Base-by-base conservation (phyloP, 768 basidiomycete genomes). In the Tylopilus sp. region DNA sequence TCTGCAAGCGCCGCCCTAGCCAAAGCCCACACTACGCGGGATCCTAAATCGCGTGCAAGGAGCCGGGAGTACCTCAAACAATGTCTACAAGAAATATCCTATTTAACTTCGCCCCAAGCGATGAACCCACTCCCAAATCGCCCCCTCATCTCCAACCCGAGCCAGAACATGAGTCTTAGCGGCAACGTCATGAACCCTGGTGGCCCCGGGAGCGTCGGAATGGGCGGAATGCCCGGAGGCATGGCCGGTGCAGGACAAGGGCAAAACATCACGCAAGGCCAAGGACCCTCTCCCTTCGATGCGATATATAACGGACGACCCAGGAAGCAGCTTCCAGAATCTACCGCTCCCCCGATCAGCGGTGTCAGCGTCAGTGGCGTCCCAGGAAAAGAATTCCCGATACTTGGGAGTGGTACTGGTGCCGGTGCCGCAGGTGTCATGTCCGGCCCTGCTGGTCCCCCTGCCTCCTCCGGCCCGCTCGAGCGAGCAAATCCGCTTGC, bases 41-140 rank as follows among this genome's bases (percentile, higher is more conserved):
- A 98, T 72, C 93, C 93, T n/a, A 96, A 97, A 72, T 89, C 91
- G 63, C 82, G 96, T 63, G 93, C 95, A 38, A 81, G 92, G 53
- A 95, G 92, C 73, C 79, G 95, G 50, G 97, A 99, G 57, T 99
- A 98, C 70, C 80, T 99, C 61, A 99, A 98, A 72, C 96, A 99
- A 86, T 98, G 97, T 72, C 78, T 99, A 24, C 97, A 98, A 74
- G 97, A 99, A 78, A 90, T 99, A 60, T 91, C 92, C 13, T 99
- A 99, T 72, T 77, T 99, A 49, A 99, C 97, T 2, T 98, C 96
- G 0, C 87, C 93, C 1, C 91, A 97, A 69, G 95, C 97, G 7
- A 87, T 98, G 81, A 99, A 99, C 68, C 97, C 97, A 40, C 78
- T 98, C 46, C 93, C 93, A 3, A 89, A 92, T 55, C 83, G 92